phyloP scores from a whole-genome alignment of 768 basidiomycete genomes.

The Glaciozyma martinii region DNA sequence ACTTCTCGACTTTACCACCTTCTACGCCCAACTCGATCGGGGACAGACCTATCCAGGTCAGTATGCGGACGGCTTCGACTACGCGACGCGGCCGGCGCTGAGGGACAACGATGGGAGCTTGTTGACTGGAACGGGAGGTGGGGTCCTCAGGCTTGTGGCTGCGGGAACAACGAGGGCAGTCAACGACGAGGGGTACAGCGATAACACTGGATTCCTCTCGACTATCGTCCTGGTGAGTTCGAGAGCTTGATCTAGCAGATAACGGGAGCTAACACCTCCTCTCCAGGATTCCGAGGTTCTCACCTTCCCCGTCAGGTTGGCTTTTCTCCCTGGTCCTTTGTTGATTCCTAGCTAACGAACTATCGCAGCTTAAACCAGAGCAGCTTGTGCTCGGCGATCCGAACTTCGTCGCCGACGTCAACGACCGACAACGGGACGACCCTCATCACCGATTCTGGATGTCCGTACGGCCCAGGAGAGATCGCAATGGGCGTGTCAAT shows the following conservation, averaged over 20 bases:
- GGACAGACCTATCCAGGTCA: slow-evolving; percentile 8
- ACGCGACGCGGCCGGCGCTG: slow-evolving; percentile 4
- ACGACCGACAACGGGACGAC: slow-evolving; percentile 39
- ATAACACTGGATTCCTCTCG: slow-evolving; percentile 21
- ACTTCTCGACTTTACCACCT: slow-evolving; percentile 14
- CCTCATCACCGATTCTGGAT: slow-evolving; percentile 46
- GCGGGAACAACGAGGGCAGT: slow-evolving; percentile 7
- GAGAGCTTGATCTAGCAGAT: too few species aligned
- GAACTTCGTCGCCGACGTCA: slow-evolving; percentile 36
- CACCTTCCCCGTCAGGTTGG: slow-evolving; percentile 57
- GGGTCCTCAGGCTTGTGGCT: slow-evolving; percentile 20
- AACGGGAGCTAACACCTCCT: too few species aligned
- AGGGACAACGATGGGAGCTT: slow-evolving; percentile 9
- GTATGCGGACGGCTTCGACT: slow-evolving; percentile 9
- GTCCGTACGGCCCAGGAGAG: slow-evolving; percentile 67
- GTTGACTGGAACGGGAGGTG: slow-evolving; percentile 15
- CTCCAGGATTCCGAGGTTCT: slow-evolving; percentile 52
- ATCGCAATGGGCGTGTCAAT: slow-evolving; percentile 67
- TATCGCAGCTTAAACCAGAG: slow-evolving; percentile 49
- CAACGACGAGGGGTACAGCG: slow-evolving; percentile 19
- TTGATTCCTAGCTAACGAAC: too few species aligned
- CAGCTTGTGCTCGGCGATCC: slow-evolving; percentile 70
- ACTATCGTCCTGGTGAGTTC: slow-evolving; percentile 13
- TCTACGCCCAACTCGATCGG: slow-evolving; percentile 25
- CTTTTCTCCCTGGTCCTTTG: too few species aligned